Conservation (phyloP, 2,329 filamentous ascomycete genomes). For the Neopestalotiopsis sp. region DNA sequence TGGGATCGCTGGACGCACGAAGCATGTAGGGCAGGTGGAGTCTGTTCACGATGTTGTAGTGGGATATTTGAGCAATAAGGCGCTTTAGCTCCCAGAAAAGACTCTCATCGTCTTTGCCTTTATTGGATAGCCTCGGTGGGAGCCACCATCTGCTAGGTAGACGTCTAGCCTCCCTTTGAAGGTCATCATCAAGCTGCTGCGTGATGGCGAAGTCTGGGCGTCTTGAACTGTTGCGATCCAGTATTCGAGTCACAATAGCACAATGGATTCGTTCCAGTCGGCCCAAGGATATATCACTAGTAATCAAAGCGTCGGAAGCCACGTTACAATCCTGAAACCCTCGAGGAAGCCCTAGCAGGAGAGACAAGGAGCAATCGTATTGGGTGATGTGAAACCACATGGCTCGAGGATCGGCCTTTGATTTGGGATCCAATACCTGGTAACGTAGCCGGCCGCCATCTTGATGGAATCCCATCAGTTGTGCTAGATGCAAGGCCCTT, state of each 20-base stretch:
- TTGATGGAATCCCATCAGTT: conserved; percentile 44
- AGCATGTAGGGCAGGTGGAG: conserved; percentile 54
- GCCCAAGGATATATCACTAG: conserved; percentile 28
- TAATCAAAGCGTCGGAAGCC: conserved; percentile 31
- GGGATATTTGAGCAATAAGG: conserved; percentile 46
- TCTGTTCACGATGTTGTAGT: conserved; percentile 48
- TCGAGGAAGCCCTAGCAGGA: conserved; percentile 53
- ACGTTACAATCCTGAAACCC: conserved; percentile 35
- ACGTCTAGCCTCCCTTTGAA: not conserved
- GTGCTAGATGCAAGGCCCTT: conserved; percentile 50
- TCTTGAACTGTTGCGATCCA: conserved; percentile 4
- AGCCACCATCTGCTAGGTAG: conserved; percentile 15
- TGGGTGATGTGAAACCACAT: conserved; percentile 54
- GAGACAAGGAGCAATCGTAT: conserved; percentile 52
- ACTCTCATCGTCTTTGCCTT: conserved; percentile 24
- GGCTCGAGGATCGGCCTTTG: conserved; percentile 7
- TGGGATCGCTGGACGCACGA: conserved; percentile 28
- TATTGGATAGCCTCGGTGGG: conserved; percentile 3
- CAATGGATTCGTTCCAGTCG: conserved; percentile 1
- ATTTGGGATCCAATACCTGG: conserved; percentile 19
- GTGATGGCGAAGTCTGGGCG: not conserved
- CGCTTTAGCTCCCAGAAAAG: conserved; percentile 39
- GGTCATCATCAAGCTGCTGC: not conserved
- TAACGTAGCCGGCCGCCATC: conserved; percentile 23
- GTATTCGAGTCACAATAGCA: conserved; percentile 2